These are phyloP conservation scores for Picea engelmannii DNA, from an alignment of 83 land plant species.

Conservation along the genomic window DNA sequence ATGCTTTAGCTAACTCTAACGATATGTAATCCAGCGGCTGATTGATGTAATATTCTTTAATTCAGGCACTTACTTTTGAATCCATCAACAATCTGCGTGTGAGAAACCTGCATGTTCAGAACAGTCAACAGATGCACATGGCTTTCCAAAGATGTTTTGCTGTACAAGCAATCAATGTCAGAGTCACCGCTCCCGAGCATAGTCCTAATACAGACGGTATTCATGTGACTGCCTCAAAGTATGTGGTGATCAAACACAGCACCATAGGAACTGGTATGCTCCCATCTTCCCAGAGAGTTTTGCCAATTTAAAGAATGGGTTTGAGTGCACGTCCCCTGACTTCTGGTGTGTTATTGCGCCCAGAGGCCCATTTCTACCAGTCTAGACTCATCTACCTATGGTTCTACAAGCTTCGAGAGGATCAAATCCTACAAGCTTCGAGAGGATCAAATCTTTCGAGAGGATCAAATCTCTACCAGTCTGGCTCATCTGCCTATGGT, in stretches of 20 bases:
- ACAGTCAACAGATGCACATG: constrained; percentile 74
- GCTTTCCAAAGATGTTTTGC: constrained; percentile 34
- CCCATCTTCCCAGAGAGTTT: not conserved
- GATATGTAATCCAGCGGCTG: not conserved
- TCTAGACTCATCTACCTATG: too few relatives aligned
- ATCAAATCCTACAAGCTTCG: too few relatives aligned
- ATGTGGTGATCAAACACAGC: constrained; percentile 33
- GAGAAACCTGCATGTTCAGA: constrained; percentile 27
- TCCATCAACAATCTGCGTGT: constrained; percentile 51
- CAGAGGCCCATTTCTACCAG: too few relatives aligned
- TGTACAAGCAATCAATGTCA: constrained; percentile 47
- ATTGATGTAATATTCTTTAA: not conserved
- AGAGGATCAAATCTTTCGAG: too few relatives aligned
- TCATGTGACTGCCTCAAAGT: constrained; percentile 51
- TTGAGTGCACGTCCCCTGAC: too few relatives aligned
- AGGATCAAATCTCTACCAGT: too few relatives aligned
- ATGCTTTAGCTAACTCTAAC: not conserved
- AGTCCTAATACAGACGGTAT: constrained; percentile 94
- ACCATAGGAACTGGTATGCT: constrained; percentile 58
- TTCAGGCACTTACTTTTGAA: constrained; percentile 63
- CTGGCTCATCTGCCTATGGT: too few relatives aligned
- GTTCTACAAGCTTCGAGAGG: too few relatives aligned
- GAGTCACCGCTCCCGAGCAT: constrained; percentile 46
- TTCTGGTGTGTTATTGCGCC: too few relatives aligned
- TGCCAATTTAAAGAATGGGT: too few relatives aligned